Base-by-base conservation (phyloP, 176 grass and related monocot genomes). In the Raddia distichophylla region DNA sequence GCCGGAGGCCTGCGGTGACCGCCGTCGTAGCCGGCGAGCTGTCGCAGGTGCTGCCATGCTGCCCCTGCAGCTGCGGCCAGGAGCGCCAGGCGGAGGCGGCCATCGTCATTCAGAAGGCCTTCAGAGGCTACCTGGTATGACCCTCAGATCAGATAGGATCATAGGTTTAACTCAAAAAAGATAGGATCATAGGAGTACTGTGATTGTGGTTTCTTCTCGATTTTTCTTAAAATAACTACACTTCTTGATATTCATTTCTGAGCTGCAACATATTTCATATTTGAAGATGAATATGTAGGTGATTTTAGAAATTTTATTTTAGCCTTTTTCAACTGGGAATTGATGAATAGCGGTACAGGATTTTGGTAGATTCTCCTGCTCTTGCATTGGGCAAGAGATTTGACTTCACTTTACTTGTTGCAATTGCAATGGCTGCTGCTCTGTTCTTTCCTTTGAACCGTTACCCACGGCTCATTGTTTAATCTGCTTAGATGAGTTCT, bases 51-150 rank as follows among this genome's bases (percentile, higher is more conserved):
- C 69, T 79, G 10, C 85, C 68, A 0, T 79, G 78, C 61, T 12
- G 82, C 10, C 85, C 68, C 0, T 79, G 78, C 61, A 16, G 5
- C 64, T 87, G 73, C 71, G 82, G 81, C 76, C 32, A 60, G 69
- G 78, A 77, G 7, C 70, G 65, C 15, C 58, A 94, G 64, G 45
- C 47, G 0, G 84, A 83, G 54, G 93, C 96, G 2, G 80, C 89
- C 27, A 68, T 90, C 73, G 46, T 82, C 12, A 99, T 99, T 48
- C 93, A 99, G 67, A 99, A 91, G 58, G 87, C 87, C 3, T 99
- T 93, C 91, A 84, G 83, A 74, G 89, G 96, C 3, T 91, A 91
- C 82, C 62, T 99, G 87, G 96, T 98, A 85, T 71, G 76, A 16
- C 7, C 19, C 49, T 8, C 20, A 1, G 18, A 33, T 3, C 37